Conservation (phyloP, 768 basidiomycete species). For the Fistulinella prunicolor region DNA sequence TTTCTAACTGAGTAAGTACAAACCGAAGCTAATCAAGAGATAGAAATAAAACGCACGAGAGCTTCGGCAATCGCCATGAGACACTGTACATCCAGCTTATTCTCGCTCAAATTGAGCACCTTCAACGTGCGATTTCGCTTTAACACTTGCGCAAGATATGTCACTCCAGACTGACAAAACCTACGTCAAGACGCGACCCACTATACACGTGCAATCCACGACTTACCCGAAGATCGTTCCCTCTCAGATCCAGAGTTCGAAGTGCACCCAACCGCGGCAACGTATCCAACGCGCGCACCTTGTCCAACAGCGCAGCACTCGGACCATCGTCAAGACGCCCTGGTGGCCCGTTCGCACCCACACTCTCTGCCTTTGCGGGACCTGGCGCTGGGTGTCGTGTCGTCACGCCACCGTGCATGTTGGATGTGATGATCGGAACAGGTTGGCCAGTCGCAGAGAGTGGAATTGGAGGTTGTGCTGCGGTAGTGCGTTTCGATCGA, state of each 20-base stretch:
- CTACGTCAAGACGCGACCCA: not conserved
- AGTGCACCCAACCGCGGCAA: constrained; percentile 83
- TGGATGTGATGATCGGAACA: constrained; percentile 70
- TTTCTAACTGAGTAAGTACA: constrained; percentile 53
- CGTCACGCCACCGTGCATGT: constrained; percentile 51
- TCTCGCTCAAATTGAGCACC: constrained; percentile 91
- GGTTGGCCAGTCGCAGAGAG: constrained; percentile 43
- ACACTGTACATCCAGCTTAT: constrained; percentile 83
- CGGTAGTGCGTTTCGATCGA: constrained; percentile 46
- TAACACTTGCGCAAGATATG: constrained; percentile 90
- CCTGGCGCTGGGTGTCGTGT: constrained; percentile 36
- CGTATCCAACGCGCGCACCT: constrained; percentile 86
- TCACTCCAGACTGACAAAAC: constrained; percentile 59
- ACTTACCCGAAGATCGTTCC: constrained; percentile 88
- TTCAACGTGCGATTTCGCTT: constrained; percentile 95
- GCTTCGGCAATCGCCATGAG: constrained; percentile 84
- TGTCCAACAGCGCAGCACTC: constrained; percentile 77
- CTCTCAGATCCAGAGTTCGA: constrained; percentile 85
- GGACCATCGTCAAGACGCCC: constrained; percentile 42
- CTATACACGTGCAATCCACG: not conserved
- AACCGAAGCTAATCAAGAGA: too few species aligned
- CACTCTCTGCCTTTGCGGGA: constrained; percentile 1
- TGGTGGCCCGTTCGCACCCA: constrained; percentile 1
- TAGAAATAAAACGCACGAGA: constrained; percentile 53
- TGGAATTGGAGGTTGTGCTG: constrained; percentile 32